These are phyloP conservation scores for Pinus tabuliformis DNA, from an alignment of 75 land plant species.

Conservation along the genomic window DNA sequence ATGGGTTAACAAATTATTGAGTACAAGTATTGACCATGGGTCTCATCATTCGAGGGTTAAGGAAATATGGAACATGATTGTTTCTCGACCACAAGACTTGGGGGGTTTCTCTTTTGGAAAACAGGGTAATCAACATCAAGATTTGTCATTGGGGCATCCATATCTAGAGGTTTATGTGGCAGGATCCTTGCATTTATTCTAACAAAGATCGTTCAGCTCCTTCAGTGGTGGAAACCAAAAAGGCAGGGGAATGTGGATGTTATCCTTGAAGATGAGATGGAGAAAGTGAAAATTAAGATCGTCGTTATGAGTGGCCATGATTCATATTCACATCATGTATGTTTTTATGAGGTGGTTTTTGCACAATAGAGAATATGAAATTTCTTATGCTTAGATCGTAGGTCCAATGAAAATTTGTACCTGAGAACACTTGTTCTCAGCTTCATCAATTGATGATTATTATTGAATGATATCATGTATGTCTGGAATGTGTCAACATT, in stretches of 20 bases:
- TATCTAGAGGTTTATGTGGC: constrained; percentile 68
- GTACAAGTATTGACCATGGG: neutral
- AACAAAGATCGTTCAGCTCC: constrained; percentile 65
- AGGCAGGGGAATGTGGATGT: constrained; percentile 41
- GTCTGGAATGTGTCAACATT: too few species aligned
- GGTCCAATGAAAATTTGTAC: too few species aligned
- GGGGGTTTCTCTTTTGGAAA: constrained; percentile 15
- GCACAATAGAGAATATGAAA: too few species aligned
- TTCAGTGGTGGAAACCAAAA: constrained; percentile 26
- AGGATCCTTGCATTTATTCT: constrained; percentile 45
- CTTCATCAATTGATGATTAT: too few species aligned
- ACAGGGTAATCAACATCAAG: constrained; percentile 18
- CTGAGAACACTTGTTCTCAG: too few species aligned
- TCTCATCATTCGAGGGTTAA: too few species aligned
- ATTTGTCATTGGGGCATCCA: constrained; percentile 20
- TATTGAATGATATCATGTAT: too few species aligned
- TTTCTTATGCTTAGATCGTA: too few species aligned
- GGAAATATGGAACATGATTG: constrained; percentile 75
- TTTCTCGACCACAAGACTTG: constrained; percentile 31
- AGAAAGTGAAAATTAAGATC: constrained; percentile 3
- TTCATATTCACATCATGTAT: too few species aligned
- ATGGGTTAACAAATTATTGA: constrained; percentile 33
- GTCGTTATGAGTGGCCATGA: neutral
- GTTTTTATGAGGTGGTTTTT: too few species aligned
- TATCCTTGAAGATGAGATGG: constrained; percentile 66